phyloP scores from a whole-genome alignment of 768 basidiomycete genomes.

The Phylloporus arenicola region DNA sequence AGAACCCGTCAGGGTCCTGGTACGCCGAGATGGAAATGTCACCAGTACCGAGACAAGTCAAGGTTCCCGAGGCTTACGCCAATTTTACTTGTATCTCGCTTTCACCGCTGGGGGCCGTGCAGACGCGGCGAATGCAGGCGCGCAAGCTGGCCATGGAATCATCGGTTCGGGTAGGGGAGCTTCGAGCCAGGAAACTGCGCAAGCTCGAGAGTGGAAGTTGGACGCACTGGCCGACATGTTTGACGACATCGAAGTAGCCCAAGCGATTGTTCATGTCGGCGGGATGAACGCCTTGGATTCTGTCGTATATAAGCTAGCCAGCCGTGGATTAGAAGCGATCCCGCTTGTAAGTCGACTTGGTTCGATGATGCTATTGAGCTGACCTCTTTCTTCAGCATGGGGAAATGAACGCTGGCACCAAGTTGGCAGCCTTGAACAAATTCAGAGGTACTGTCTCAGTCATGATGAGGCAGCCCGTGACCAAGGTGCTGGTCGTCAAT shows the following conservation, averaged over 20 bases:
- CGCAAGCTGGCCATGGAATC: conserved; percentile 67
- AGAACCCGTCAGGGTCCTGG: conserved; percentile 96
- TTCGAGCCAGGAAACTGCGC: conserved; percentile 74
- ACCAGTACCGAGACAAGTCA: conserved; percentile 63
- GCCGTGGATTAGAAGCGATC: conserved; percentile 79
- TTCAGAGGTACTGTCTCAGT: conserved; percentile 57
- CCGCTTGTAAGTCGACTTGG: conserved; percentile 62
- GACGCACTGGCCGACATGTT: conserved; percentile 88
- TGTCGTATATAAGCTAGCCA: conserved; percentile 86
- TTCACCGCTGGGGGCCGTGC: conserved; percentile 82
- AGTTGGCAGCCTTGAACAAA: conserved; percentile 78
- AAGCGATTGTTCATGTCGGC: conserved; percentile 85
- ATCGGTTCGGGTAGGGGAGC: conserved; percentile 89
- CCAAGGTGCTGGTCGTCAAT: conserved; percentile 84
- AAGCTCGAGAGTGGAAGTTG: conserved; percentile 91
- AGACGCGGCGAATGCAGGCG: conserved; percentile 41
- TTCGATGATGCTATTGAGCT: conserved; percentile 6
- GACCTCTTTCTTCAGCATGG: conserved; percentile 54
- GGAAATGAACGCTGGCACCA: conserved; percentile 86
- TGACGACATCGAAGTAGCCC: conserved; percentile 76
- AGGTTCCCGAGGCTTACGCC: conserved; percentile 79
- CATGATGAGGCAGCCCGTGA: conserved; percentile 58
- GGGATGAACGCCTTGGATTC: conserved; percentile 83
- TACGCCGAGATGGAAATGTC: conserved; percentile 84
- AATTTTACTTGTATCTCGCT: conserved; percentile 94